A percentile compares a stretch with the other conserved stretches of the same genome.
phyloP scores from a whole-genome alignment of 2,329 filamentous ascomycete genomes.

The Chrysoporthe deuterocubensis region DNA sequence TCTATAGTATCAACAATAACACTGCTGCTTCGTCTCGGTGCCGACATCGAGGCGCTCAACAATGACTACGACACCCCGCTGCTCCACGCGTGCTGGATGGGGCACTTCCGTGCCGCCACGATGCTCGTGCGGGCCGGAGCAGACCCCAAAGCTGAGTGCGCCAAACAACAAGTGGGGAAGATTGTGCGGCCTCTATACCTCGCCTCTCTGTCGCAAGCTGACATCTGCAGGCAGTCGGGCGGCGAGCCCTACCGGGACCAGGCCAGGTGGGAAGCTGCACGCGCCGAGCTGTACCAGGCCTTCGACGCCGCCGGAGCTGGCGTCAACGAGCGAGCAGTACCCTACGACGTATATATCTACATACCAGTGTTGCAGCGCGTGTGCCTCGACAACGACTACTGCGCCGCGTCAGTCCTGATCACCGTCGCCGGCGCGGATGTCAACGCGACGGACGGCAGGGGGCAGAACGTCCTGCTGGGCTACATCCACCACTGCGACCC shows the following conservation, averaged over 20 bases:
- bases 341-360: no score
- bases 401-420: constrained; percentile 28
- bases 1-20: constrained; percentile 23
- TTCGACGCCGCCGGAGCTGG: constrained; percentile 31
- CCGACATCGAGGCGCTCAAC: constrained; percentile 33
- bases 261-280: constrained; percentile 29
- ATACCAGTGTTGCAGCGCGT: constrained; percentile 2
- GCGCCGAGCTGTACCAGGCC: constrained; percentile 31
- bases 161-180: constrained; percentile 4
- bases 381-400: constrained; percentile 7
- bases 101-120: constrained; percentile 33
- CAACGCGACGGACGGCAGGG: constrained; percentile 31
- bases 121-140: constrained; percentile 33
- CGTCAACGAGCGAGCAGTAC: constrained; percentile 25
- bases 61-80: constrained; percentile 32
- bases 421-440: constrained; percentile 30
- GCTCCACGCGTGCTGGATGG: constrained; percentile 32
- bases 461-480: constrained; percentile 28
- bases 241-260: constrained; percentile 31
- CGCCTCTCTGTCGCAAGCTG: constrained; percentile 30
- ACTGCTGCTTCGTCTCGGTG: constrained; percentile 33
- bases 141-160: constrained; percentile 30
- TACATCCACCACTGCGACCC: neutral
- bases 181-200: constrained; percentile 32
- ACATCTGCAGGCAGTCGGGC: constrained; percentile 32